Base-by-base conservation (phyloP, 179 eudicot genomes). In the Camellia oleifera region DNA sequence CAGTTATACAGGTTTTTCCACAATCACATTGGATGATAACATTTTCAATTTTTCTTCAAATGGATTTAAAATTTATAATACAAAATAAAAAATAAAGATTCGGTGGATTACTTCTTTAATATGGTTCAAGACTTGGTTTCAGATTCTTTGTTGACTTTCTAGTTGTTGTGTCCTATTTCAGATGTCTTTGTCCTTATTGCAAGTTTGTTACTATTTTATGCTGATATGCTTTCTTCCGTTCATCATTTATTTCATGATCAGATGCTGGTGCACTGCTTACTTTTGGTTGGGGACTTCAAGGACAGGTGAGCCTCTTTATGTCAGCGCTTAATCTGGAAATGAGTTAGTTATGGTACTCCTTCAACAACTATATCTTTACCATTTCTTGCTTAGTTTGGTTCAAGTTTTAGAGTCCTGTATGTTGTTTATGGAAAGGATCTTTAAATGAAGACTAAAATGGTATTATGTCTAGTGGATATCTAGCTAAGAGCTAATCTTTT, bases 261-360 rank as follows among this genome's bases (percentile, higher is more conserved):
- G 97, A 92, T 92, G 92, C 96, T 84, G 97, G 97, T 83, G 95
- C 95, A 5, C 44, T 93, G 57, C 87, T 93, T 74, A 84, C 94
- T 76, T 93, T 93, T 82, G 97, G 97, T 57, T 93, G 97, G 96
- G 96, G 97, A 84, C 87, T 90, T 44, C 89, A 93, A 82, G 97
- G 97, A 85, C 97, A 93, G 93, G 97, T 93, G 80, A 87, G 78
- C 58, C 53, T 52, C 64, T 48, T 14, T 14, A 67, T 64, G 42
- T 17, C 65, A 15, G 3, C 11, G 8, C n/a, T 69, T 69, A 20
- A 11, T 69, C 54, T 64, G 4, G 10, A 17, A 26, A 61, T 61
- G 23, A 15, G 65, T 61, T 13, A 57, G 23, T n/a, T 15, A 4
- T 18, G 65, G 32, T 26, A 61, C 23, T 4, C 4, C 3, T 61